Evolutionary conservation across 2,329 filamentous ascomycete genomes (phyloP).

Genomic region (Leptographium galeiforme): DNA sequence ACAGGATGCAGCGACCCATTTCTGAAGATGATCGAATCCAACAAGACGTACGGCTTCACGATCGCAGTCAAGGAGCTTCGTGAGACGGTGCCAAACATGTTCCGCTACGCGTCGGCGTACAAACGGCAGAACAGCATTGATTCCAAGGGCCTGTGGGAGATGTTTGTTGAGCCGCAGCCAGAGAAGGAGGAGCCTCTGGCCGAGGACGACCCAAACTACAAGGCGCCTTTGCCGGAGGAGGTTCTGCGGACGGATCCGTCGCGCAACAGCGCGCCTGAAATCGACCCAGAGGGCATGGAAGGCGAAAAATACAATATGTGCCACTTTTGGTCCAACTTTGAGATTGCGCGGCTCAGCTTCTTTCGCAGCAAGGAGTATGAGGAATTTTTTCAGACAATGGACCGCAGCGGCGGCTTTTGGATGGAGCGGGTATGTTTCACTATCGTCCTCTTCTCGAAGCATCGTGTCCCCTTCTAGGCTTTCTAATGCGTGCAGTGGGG

Average conservation of each 20-base stretch:
- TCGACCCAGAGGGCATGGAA: slow-evolving; percentile 90
- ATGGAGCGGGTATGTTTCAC: slow-evolving; percentile 68
- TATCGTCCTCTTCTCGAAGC: neutral
- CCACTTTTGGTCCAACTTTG: slow-evolving; percentile 99
- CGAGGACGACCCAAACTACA: slow-evolving; percentile 50
- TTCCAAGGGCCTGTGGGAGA: slow-evolving; percentile 92
- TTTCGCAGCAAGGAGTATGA: slow-evolving; percentile 96
- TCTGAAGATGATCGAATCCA: slow-evolving; percentile 79
- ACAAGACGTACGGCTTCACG: slow-evolving; percentile 98
- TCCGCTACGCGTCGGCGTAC: slow-evolving; percentile 96
- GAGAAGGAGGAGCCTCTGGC: slow-evolving; percentile 41
- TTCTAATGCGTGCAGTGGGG: slow-evolving; percentile 59
- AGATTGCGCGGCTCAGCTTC: slow-evolving; percentile 88
- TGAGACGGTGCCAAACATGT: slow-evolving; percentile 97
- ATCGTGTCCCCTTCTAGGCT: neutral
- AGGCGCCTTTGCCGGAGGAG: slow-evolving; percentile 64
- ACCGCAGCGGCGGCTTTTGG: slow-evolving; percentile 95
- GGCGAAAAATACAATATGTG: slow-evolving; percentile 99
- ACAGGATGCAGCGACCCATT: slow-evolving; percentile 63
- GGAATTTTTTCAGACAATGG: slow-evolving; percentile 99
- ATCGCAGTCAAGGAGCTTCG: slow-evolving; percentile 97
- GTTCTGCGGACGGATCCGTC: slow-evolving; percentile 64
- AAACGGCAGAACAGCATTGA: slow-evolving; percentile 83
- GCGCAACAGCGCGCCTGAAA: slow-evolving; percentile 57
- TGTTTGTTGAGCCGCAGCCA: slow-evolving; percentile 81